phyloP scores from a whole-genome alignment of 371 early-diverging fungal species.

The Syncephalastrum contaminatum region DNA sequence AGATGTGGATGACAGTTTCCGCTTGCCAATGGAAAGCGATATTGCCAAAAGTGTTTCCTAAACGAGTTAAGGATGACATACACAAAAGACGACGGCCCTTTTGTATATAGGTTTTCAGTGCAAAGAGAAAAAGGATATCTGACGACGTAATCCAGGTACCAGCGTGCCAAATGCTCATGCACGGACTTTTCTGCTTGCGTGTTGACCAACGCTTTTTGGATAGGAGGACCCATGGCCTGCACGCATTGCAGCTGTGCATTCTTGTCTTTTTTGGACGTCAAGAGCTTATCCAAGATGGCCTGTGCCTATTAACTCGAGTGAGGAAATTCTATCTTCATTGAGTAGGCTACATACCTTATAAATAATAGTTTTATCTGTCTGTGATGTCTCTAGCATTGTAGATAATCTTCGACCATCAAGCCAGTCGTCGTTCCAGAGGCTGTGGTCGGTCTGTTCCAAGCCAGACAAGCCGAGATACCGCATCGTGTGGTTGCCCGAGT shows the following conservation, averaged over 20 bases:
- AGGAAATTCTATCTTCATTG: no score
- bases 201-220: constrained; percentile 15
- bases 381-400: constrained; percentile 8
- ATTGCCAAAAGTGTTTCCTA: neutral
- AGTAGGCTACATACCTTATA: constrained; percentile 11
- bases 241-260: no score
- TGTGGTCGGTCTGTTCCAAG: constrained; percentile 20
- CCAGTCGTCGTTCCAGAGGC: constrained; percentile 38
- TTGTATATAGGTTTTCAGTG: neutral
- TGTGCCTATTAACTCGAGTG: no score
- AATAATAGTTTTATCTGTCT: constrained; percentile 25
- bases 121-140: constrained; percentile 22
- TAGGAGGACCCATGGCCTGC: constrained; percentile 1
- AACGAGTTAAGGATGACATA: constrained; percentile 9
- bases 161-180: constrained; percentile 13
- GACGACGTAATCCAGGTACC: constrained; percentile 21
- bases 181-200: constrained; percentile 1
- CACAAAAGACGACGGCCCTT: neutral
- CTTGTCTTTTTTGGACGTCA: no score
- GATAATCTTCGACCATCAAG: constrained; percentile 20
- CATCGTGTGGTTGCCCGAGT: constrained; percentile 40
- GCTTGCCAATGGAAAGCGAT: constrained; percentile 16
- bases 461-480: constrained; percentile 45
- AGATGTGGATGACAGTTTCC: constrained; percentile 10
- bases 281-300: no score